Conservation (phyloP, 1,284 basidiomycete genomes). For the Cryptococcus sp. region DNA sequence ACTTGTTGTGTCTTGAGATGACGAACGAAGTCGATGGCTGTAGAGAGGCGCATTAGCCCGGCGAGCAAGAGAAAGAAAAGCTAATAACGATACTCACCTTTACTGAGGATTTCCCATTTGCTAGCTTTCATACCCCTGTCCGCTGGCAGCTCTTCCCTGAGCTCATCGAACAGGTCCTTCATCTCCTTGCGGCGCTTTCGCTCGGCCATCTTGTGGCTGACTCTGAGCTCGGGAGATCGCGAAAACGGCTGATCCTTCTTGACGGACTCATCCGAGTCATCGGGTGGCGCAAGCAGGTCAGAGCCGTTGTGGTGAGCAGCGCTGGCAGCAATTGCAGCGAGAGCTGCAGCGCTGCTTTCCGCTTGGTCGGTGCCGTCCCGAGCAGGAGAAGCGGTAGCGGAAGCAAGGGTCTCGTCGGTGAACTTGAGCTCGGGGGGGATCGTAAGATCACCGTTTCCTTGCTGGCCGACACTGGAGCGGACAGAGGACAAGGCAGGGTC, state of each 20-base stretch:
- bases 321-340: neutral
- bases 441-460: conserved; percentile 1
- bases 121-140: conserved; percentile 91
- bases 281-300: conserved; percentile 18
- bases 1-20: conserved; percentile 72
- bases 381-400: conserved; percentile 29
- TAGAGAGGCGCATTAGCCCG: no score
- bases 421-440: conserved; percentile 34
- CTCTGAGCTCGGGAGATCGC: conserved; percentile 85
- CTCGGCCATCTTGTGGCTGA: conserved; percentile 93
- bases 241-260: conserved; percentile 76
- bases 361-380: conserved; percentile 12
- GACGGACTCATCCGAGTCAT: conserved; percentile 11
- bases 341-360: conserved; percentile 3
- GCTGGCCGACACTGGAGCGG: conserved; percentile 25
- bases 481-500: conserved; percentile 41
- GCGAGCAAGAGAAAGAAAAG: neutral
- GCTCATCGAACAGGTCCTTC: conserved; percentile 94
- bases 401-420: conserved; percentile 38
- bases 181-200: conserved; percentile 93
- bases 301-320: neutral
- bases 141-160: conserved; percentile 83
- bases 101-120: conserved; percentile 95
- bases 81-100: conserved; percentile 62
- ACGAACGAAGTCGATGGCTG: conserved; percentile 77